phyloP scores from a whole-genome alignment of 2,329 filamentous ascomycete genomes.

The Scortechinia acanthostroma region DNA sequence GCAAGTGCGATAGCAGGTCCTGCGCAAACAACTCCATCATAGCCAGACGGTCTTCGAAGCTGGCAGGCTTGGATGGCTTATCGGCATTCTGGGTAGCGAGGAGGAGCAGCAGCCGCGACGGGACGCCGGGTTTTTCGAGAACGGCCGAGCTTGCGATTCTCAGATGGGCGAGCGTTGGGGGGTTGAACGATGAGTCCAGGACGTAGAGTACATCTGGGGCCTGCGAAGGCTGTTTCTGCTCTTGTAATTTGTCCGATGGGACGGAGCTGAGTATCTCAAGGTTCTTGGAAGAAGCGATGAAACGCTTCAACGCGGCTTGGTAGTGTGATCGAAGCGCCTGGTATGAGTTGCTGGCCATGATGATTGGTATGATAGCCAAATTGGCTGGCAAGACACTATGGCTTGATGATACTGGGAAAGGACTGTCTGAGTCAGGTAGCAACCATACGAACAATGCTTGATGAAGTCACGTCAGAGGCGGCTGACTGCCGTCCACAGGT shows the following conservation, averaged over 20 bases:
- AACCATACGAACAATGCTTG: too few species aligned
- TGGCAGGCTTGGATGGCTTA: conserved; percentile 40
- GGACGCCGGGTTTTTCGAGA: conserved; percentile 16
- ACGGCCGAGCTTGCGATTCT: conserved; percentile 44
- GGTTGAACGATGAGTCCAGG: conserved; percentile 62
- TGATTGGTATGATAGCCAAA: too few species aligned
- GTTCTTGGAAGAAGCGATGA: conserved; percentile 24
- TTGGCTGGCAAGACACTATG: too few species aligned
- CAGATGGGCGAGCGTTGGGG: conserved; percentile 51
- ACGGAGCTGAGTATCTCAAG: conserved; percentile 13
- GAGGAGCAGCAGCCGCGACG: conserved; percentile 41
- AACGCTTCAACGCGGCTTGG: conserved; percentile 26
- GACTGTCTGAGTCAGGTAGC: too few species aligned
- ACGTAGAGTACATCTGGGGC: conserved; percentile 44
- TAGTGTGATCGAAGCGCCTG: conserved; percentile 23
- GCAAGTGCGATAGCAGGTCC: conserved; percentile 23
- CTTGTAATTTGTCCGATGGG: conserved; percentile 8
- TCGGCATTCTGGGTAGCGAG: conserved; percentile 61
- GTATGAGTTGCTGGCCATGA: background rate
- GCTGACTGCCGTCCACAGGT: too few species aligned
- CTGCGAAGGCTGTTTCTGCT: too few species aligned
- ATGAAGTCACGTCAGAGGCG: too few species aligned
- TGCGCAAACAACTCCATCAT: conserved; percentile 38
- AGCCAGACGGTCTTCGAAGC: conserved; percentile 34
- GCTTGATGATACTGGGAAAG: too few species aligned